Evolutionary conservation across 2,329 filamentous ascomycete genomes (phyloP).

Genomic region (Alternaria angustiovoidea): DNA sequence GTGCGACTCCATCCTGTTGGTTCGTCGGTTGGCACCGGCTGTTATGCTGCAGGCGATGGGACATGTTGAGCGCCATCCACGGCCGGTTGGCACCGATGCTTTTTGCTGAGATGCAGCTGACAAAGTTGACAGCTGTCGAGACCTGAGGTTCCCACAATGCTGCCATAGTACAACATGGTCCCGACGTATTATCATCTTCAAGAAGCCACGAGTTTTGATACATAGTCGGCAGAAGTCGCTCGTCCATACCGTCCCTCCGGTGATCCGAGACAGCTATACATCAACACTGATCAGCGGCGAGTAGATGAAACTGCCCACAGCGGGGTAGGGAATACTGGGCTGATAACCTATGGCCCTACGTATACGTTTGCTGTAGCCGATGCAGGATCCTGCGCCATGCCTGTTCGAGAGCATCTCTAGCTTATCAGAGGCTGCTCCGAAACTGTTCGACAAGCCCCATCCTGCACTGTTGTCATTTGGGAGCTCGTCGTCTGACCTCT

Average conservation of each 20-base stretch:
- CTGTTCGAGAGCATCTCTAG: slow-evolving; percentile 24
- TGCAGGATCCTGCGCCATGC: slow-evolving; percentile 37
- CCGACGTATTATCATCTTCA: background rate
- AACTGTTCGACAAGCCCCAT: slow-evolving; percentile 1
- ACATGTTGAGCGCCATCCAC: slow-evolving; percentile 24
- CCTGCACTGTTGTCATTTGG: slow-evolving; percentile 25
- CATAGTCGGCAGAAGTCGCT: background rate
- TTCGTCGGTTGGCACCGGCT: slow-evolving; percentile 29
- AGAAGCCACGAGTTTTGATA: background rate
- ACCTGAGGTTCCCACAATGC: background rate
- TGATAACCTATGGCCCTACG: slow-evolving; percentile 30
- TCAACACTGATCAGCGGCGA: slow-evolving; percentile 17
- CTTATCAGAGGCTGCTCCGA: slow-evolving; percentile 44
- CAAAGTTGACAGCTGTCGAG: slow-evolving; percentile 20
- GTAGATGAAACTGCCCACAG: slow-evolving; percentile 24
- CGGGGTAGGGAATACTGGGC: slow-evolving; percentile 39
- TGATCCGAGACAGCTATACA: slow-evolving; percentile 7
- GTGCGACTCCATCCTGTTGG: slow-evolving; percentile 22
- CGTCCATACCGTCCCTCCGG: background rate
- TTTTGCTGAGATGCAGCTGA: slow-evolving; percentile 29
- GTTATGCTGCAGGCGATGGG: slow-evolving; percentile 27
- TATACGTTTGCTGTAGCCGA: slow-evolving; percentile 34
- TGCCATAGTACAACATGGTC: background rate
- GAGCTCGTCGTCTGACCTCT: slow-evolving; percentile 38
- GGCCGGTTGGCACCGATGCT: slow-evolving; percentile 20